These are phyloP conservation scores for Dactylellina sp. DNA, from an alignment of 2,329 filamentous ascomycete species.

Conservation along the genomic window DNA sequence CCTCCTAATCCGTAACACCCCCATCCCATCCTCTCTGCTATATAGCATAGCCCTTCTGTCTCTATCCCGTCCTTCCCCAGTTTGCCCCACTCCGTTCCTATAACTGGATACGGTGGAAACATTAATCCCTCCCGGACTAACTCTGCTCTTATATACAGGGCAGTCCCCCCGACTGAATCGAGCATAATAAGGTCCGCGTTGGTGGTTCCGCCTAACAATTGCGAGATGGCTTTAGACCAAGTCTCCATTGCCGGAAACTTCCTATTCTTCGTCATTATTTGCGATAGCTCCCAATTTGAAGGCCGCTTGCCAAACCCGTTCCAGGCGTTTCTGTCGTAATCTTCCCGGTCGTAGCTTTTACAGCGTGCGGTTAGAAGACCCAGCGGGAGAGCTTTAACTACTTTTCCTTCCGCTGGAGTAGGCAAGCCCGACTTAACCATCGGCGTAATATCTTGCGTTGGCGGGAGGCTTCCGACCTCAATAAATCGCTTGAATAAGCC, in stretches of 20 bases:
- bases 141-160: constrained; percentile 62
- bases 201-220: constrained; percentile 58
- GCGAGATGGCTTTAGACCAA: constrained; percentile 36
- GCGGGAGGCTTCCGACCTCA: constrained; percentile 58
- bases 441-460: constrained; percentile 44
- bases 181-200: constrained; percentile 62
- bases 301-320: constrained; percentile 57
- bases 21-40: constrained; percentile 60
- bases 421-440: not conserved
- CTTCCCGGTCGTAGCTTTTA: constrained; percentile 61
- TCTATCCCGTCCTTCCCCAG: constrained; percentile 63
- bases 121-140: constrained; percentile 62
- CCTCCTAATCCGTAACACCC: constrained; percentile 62
- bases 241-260: constrained; percentile 55
- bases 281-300: constrained; percentile 58
- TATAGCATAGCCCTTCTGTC: constrained; percentile 63
- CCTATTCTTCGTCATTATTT: constrained; percentile 52
- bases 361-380: constrained; percentile 63
- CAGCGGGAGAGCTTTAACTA: constrained; percentile 12
- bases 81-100: constrained; percentile 63
- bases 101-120: constrained; percentile 62
- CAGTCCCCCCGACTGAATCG: constrained; percentile 63
- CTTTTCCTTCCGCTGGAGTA: not conserved
- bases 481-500: constrained; percentile 62
- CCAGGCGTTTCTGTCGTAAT: constrained; percentile 64